Percentiles rank a stretch among this genome's conserved stretches.
Conservation (phyloP, 176 grass and related monocot species). For the Carex cristatella region DNA sequence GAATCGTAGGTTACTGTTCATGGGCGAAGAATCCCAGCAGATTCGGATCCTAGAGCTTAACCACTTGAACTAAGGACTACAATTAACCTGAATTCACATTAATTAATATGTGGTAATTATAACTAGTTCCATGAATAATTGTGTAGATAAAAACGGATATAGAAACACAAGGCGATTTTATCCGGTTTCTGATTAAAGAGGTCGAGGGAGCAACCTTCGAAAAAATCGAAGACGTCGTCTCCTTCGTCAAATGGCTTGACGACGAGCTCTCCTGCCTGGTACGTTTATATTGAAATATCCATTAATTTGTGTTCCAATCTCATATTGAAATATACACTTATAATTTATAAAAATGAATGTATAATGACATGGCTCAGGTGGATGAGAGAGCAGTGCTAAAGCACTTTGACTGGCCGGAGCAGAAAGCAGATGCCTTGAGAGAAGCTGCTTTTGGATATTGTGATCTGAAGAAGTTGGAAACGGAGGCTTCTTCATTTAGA, state of each 20-base stretch:
- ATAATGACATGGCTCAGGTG: slow-evolving; percentile 41
- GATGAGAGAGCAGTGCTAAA: slow-evolving; percentile 97
- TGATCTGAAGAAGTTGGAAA: slow-evolving; percentile 79
- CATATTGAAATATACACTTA: not conserved
- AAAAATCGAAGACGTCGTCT: slow-evolving; percentile 74
- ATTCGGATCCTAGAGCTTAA: not conserved
- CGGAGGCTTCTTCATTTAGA: slow-evolving; percentile 49
- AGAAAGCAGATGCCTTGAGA: slow-evolving; percentile 91
- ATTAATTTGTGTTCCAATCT: not conserved
- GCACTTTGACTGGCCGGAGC: slow-evolving; percentile 98
- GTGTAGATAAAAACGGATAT: slow-evolving; percentile 83
- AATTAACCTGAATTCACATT: not conserved
- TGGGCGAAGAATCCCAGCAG: too few species aligned
- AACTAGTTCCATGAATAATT: not conserved
- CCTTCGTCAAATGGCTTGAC: slow-evolving; percentile 99
- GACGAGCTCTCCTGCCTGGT: slow-evolving; percentile 90
- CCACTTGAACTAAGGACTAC: not conserved
- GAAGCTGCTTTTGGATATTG: slow-evolving; percentile 96
- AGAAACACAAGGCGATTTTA: slow-evolving; percentile 84
- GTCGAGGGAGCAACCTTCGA: slow-evolving; percentile 55
- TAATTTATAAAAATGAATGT: not conserved
- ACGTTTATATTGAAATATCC: not conserved
- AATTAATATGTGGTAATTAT: not conserved
- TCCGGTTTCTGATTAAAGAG: slow-evolving; percentile 84
- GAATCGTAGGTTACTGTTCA: too few species aligned